Conservation (phyloP, 2,329 filamentous ascomycete genomes). For the Aspergillus nomiae region DNA sequence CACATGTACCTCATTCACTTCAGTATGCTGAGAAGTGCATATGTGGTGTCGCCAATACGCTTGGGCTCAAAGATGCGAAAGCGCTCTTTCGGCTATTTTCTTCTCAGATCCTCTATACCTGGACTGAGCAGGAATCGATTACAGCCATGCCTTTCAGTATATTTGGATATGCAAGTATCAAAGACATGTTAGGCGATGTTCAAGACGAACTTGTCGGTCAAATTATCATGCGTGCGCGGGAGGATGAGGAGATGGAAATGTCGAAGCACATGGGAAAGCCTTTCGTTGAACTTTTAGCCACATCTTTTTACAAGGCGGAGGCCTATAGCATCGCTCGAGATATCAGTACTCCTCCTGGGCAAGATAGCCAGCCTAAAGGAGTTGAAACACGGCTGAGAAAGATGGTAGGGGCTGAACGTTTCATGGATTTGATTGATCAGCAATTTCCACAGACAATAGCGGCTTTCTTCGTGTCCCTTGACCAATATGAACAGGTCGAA, state of each 20-base stretch:
- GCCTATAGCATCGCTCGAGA: conserved; percentile 85
- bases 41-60: conserved; percentile 62
- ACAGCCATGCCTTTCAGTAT: conserved; percentile 79
- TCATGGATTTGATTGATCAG: conserved; percentile 63
- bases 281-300: conserved; percentile 61
- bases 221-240: conserved; percentile 77
- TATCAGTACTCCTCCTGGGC: conserved; percentile 53
- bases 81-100: conserved; percentile 82
- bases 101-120: conserved; percentile 87
- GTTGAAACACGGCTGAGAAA: conserved; percentile 68
- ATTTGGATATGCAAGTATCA: conserved; percentile 73
- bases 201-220: conserved; percentile 79
- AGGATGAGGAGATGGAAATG: conserved; percentile 63
- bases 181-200: conserved; percentile 68
- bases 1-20: conserved; percentile 65
- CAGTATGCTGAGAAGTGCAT: conserved; percentile 75
- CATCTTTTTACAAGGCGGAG: conserved; percentile 74
- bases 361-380: conserved; percentile 53
- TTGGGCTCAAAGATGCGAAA: conserved; percentile 66
- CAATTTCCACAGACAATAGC: conserved; percentile 78
- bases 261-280: conserved; percentile 58
- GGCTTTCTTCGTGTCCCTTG: conserved; percentile 73
- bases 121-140: conserved; percentile 70
- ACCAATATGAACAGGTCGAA: conserved; percentile 75
- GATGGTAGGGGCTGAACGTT: conserved; percentile 67